Conservation (phyloP, 73 alveolate species). For the Paramecium bursaria region DNA sequence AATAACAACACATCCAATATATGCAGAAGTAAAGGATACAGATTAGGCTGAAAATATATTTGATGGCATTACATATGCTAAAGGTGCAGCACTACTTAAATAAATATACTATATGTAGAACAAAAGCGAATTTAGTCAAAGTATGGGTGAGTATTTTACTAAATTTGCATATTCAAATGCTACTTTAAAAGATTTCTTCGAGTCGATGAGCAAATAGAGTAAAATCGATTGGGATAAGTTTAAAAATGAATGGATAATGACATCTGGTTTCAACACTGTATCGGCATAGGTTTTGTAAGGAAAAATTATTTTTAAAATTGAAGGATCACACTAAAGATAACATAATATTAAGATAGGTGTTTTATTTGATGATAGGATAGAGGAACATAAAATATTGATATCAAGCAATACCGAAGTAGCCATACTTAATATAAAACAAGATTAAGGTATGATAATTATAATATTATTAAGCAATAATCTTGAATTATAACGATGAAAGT, state of each 20-base stretch:
- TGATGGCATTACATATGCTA: slow-evolving; percentile 97
- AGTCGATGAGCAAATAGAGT: slow-evolving; percentile 61
- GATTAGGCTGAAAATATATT: slow-evolving; percentile 88
- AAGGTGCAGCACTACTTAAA: slow-evolving; percentile 95
- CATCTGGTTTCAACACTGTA: slow-evolving; percentile 60
- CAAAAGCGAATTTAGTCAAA: slow-evolving; percentile 82
- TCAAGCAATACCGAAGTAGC: no score
- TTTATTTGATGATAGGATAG: slow-evolving; percentile 48
- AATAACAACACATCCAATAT: slow-evolving; percentile 86
- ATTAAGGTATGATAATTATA: no score
- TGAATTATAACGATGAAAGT: slow-evolving; percentile 65
- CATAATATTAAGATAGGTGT: slow-evolving; percentile 49
- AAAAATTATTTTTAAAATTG: not conserved
- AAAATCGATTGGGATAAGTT: slow-evolving; percentile 56
- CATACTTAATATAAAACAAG: no score
- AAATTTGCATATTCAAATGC: slow-evolving; percentile 90
- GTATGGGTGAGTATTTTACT: slow-evolving; percentile 86
- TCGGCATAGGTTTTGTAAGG: not conserved
- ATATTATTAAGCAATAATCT: slow-evolving; percentile 13
- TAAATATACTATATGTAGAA: slow-evolving; percentile 92
- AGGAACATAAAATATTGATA: no score
- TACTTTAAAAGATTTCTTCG: slow-evolving; percentile 82
- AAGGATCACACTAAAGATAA: slow-evolving; percentile 57
- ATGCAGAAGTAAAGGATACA: slow-evolving; percentile 76
- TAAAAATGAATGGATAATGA: slow-evolving; percentile 68